Conservation (phyloP, 495 filamentous ascomycete genomes). For the Trichoderma virens region DNA sequence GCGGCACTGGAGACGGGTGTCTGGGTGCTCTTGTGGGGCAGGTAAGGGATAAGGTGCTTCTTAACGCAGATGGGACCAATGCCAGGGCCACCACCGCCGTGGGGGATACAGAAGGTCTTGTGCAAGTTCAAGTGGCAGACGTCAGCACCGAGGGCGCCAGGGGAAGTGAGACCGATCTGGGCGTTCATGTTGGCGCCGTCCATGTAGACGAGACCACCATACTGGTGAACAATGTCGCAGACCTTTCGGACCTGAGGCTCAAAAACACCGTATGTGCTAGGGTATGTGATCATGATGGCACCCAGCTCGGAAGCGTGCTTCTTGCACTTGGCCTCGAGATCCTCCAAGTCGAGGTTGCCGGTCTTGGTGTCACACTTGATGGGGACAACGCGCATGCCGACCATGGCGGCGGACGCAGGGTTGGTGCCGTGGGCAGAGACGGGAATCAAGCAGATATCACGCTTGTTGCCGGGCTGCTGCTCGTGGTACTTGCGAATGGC, state of each 20-base stretch:
- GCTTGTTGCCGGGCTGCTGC: slow-evolving; percentile 51
- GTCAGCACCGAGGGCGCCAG: slow-evolving; percentile 93
- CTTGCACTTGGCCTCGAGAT: slow-evolving; percentile 81
- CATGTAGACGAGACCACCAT: slow-evolving; percentile 98
- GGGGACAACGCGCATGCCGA: slow-evolving; percentile 91
- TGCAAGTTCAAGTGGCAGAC: slow-evolving; percentile 98
- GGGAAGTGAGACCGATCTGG: slow-evolving; percentile 94
- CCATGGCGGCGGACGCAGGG: slow-evolving; percentile 94
- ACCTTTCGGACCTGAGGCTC: slow-evolving; percentile 86
- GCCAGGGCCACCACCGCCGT: slow-evolving; percentile 92
- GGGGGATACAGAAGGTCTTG: slow-evolving; percentile 99
- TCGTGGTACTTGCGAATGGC: slow-evolving; percentile 85
- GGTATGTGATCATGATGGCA: slow-evolving; percentile 98
- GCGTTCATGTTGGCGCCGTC: slow-evolving; percentile 99
- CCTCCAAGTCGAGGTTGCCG: slow-evolving; percentile 83
- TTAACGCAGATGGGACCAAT: slow-evolving; percentile 95
- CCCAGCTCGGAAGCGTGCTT: slow-evolving; percentile 80
- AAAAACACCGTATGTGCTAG: slow-evolving; percentile 93
- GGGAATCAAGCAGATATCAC: slow-evolving; percentile 93
- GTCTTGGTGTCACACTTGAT: slow-evolving; percentile 85
- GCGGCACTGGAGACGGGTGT: slow-evolving; percentile 78
- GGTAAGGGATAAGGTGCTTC: slow-evolving; percentile 65
- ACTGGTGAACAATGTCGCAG: slow-evolving; percentile 74
- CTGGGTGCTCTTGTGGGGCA: slow-evolving; percentile 49
- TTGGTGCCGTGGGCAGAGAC: slow-evolving; percentile 97